Base-by-base conservation (phyloP, 2,329 filamentous ascomycete species). In the Penicillium sp. region DNA sequence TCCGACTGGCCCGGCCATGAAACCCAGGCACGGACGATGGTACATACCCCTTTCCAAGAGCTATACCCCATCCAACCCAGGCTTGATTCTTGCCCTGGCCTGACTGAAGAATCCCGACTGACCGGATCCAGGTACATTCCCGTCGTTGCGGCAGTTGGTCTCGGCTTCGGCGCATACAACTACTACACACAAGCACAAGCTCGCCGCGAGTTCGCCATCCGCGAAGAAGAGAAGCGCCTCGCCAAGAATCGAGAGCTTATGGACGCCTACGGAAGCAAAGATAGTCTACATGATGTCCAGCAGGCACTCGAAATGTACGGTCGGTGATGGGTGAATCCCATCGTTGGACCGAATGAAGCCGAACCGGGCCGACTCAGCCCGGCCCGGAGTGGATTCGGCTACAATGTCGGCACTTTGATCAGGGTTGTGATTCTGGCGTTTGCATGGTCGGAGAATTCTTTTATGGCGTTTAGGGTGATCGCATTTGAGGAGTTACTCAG, bases 201-300 rank as follows among this genome's bases (percentile, higher is more conserved):
- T 5, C 58, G 49, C 2, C 56, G 16, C 11, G 54, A 59, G 26
- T 43, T 37, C 23, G 45, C 52, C n/a, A 42, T 56, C n/a, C 37
- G 50, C 8, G 64, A 69, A 36, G 71, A 72, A 52, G 60, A 74
- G 55, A 60, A 72, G 46, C 59, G 72, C 2, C 65, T 72, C 1
- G 70, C 71, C 23, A 70, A 64, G 48, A 76, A 77, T 50, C 66
- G 66, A 43, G 63, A 70, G 5, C 58, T 79, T n/a, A 74, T 79
- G 71, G 75, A 79, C 31, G 75, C 77, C 2, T 80, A 79, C 50
- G 77, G 77, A 11, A 74, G 75, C 48, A 74, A 77, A 56, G 71
- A 69, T 11, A 77, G 71, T 42, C 53, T 79, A 43, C 65, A 72
- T 21, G 76, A 79, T 62, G 60, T 80, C n/a, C 68, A 78, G 58